A percentile compares a stretch with the other conserved stretches of the same genome.
Conservation (phyloP, 352 stramenopile species). For the Detonula confervacea region DNA sequence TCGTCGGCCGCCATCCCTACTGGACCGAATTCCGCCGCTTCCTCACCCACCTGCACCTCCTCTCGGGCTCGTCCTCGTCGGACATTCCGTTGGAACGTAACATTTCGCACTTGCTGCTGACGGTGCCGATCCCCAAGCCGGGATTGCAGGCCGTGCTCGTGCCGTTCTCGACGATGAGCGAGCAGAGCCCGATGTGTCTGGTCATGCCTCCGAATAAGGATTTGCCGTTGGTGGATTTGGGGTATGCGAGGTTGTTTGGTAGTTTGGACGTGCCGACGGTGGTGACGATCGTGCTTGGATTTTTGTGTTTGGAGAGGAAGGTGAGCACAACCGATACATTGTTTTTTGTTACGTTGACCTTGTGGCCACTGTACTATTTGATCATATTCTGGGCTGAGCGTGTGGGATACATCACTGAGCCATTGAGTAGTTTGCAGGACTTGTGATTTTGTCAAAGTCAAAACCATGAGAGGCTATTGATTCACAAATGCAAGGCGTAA, state of each 20-base stretch:
- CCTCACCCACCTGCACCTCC: slow-evolving; percentile 77
- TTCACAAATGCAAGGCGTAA: too few relatives aligned
- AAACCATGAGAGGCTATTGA: too few relatives aligned
- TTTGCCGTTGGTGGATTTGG: slow-evolving; percentile 80
- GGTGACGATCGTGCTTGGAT: slow-evolving; percentile 79
- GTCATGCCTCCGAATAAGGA: slow-evolving; percentile 77
- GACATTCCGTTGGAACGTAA: slow-evolving; percentile 79
- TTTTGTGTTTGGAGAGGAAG: slow-evolving; percentile 82
- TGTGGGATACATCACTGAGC: too few relatives aligned
- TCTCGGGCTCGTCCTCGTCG: slow-evolving; percentile 66
- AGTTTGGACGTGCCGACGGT: slow-evolving; percentile 83
- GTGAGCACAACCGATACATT: slow-evolving; percentile 23
- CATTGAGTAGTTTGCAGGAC: too few relatives aligned
- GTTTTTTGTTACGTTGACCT: background rate
- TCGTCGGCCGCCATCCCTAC: slow-evolving; percentile 80
- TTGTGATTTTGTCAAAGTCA: too few relatives aligned
- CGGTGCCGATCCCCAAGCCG: slow-evolving; percentile 76
- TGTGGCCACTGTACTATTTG: too few relatives aligned
- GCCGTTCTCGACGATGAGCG: slow-evolving; percentile 73
- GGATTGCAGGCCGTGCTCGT: slow-evolving; percentile 73
- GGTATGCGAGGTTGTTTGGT: slow-evolving; percentile 71
- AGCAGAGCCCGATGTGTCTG: slow-evolving; percentile 67
- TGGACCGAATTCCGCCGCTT: slow-evolving; percentile 83
- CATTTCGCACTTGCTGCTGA: slow-evolving; percentile 82
- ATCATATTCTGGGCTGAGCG: too few relatives aligned